Evolutionary conservation across 345 rosid species (phyloP).

Genomic region (Excoecaria agallocha): DNA sequence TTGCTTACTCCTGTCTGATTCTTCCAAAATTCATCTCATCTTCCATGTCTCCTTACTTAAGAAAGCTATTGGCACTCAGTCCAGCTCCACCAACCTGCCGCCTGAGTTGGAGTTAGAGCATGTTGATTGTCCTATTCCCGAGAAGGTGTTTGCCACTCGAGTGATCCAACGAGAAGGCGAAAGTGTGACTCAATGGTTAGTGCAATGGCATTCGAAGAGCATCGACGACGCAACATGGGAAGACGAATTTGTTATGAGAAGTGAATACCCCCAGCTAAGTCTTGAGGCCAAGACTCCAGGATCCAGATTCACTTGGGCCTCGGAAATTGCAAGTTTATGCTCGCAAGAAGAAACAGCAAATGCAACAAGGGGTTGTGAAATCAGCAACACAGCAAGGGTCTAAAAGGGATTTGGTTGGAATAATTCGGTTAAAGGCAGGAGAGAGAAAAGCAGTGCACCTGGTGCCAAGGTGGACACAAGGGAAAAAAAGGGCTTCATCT

Average conservation of each 20-base stretch:
- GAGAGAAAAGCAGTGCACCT: no score
- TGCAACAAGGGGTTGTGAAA: no score
- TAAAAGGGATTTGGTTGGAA: no score
- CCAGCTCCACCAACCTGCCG: neutral
- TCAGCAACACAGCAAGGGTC: no score
- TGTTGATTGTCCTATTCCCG: neutral
- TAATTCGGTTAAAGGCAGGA: no score
- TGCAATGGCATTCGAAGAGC: neutral
- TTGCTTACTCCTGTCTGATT: neutral
- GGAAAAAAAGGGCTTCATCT: no score
- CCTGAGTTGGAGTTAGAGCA: neutral
- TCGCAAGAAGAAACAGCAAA: no score
- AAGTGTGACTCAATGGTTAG: neutral
- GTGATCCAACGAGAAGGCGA: neutral
- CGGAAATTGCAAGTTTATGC: no score
- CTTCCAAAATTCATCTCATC: neutral
- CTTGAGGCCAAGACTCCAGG: neutral
- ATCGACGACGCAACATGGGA: neutral
- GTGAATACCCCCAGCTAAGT: neutral
- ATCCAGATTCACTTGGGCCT: no score
- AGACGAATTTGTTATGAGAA: neutral
- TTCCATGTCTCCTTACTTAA: neutral
- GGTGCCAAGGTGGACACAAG: no score
- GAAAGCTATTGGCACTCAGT: neutral
- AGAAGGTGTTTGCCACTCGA: neutral